Evolutionary conservation across 1,139 yeast genomes (phyloP), one percentile per base, ranked within the genome.

Genomic region (Debaryomyces sp.): DNA sequence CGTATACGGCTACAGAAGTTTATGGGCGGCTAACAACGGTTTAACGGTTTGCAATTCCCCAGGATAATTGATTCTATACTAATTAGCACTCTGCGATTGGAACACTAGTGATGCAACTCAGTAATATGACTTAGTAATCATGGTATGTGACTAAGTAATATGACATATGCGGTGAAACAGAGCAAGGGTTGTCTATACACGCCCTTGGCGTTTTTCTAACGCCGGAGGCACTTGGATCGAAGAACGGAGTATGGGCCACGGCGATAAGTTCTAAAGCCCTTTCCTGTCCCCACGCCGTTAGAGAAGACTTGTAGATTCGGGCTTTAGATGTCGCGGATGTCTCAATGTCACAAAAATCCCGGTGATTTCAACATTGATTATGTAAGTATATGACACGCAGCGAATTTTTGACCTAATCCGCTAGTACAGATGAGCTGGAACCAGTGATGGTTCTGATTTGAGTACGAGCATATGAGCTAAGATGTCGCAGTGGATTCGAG

Each of bases 401-500:
- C 9, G 15, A 21, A 7, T 18, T 35, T n/a, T 17, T 17, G 35
- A 32, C 6, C n/a, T 22, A 18, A 18, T 18, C 21, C 21, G 21
- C 21, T 17, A 12, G n/a, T 35, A 35, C 26, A 35, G 38, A 35
- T 35, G 38, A 35, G 26, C 38, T 17, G 13, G 13, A 32, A 17
- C 23, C 26, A 35, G 17, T 7, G 38, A 35, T 35, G 17, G 24
- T 13, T 21, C n/a, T 12, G 30, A 32, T 15, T 18, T 15, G 5
- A 21, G 7, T 5, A 27, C 21, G 30, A 29, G 35, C 27, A 22
- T 41, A 41, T 29, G 30, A 39, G 23, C 43, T 10, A 21, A 9
- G 30, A 64, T 64, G 68, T 64, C 70, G 37, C 74, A 68, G 50
- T 84, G 85, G 85, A 73, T 75, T 43, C 72, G 81, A 56, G 98